Percentiles rank a stretch among this genome's conserved stretches.
Conservation (phyloP, 2,329 filamentous ascomycete genomes). For the Pestalotiopsis sp. region DNA sequence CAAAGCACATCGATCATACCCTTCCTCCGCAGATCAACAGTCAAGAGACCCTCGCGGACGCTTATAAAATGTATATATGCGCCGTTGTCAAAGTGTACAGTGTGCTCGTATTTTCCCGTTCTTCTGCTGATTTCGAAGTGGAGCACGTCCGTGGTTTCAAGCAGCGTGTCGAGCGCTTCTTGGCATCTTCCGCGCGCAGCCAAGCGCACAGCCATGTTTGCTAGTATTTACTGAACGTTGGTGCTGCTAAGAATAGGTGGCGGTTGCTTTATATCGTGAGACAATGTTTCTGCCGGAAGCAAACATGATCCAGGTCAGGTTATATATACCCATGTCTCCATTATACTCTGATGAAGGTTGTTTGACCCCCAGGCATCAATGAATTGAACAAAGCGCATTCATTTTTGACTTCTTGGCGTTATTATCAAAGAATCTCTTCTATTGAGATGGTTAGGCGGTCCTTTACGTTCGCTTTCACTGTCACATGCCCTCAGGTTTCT, state of each 20-base stretch:
- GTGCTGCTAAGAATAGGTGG: neutral
- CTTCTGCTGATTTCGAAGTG: neutral
- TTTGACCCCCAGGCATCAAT: neutral
- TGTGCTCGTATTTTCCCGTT: neutral
- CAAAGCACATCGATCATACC: neutral
- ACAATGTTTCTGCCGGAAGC: neutral
- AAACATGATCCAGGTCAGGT: neutral
- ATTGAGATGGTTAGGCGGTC: neutral
- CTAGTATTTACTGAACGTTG: neutral
- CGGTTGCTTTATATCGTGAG: neutral
- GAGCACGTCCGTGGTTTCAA: neutral
- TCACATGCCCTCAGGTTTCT: no score
- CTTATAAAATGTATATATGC: neutral
- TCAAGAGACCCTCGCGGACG: neutral
- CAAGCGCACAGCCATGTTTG: neutral
- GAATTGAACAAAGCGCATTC: neutral
- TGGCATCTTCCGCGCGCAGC: neutral
- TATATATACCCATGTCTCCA: neutral
- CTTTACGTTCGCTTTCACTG: no score
- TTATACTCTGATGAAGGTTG: neutral
- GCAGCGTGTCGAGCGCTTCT: neutral
- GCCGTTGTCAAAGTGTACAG: neutral
- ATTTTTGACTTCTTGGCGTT: neutral
- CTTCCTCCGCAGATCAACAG: neutral
- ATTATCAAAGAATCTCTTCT: neutral